Evolutionary conservation across 2,329 filamentous ascomycete genomes (phyloP).

Genomic region (Aspergillus awamori): DNA sequence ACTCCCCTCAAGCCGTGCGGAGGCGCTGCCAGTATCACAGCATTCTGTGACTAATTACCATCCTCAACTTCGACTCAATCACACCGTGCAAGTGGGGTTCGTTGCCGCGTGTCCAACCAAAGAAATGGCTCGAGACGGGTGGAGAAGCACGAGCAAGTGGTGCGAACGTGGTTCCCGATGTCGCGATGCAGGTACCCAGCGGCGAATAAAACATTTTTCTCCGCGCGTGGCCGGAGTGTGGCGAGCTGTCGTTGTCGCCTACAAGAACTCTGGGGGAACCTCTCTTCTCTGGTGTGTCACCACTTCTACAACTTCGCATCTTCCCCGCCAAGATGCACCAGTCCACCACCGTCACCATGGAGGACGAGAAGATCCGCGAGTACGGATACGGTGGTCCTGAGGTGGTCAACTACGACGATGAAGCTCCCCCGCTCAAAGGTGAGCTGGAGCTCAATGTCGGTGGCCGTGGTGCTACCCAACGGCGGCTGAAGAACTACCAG

Average conservation of each 20-base stretch:
- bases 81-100: not conserved
- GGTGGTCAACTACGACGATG: slow-evolving; percentile 12
- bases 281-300: not conserved
- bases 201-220: slow-evolving; percentile 7
- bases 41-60: slow-evolving; percentile 6
- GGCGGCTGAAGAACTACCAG: slow-evolving; percentile 39
- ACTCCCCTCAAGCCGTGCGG: not conserved
- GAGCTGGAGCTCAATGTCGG: slow-evolving; percentile 38
- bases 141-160: slow-evolving; percentile 1
- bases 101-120: not conserved
- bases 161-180: slow-evolving; percentile 9
- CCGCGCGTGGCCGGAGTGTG: slow-evolving; percentile 1
- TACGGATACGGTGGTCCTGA: slow-evolving; percentile 3
- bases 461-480: slow-evolving; percentile 36
- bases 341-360: not conserved
- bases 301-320: not conserved
- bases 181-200: slow-evolving; percentile 9
- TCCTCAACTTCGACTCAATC: not conserved
- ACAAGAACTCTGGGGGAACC: not conserved
- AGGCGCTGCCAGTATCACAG: not conserved
- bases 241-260: not conserved
- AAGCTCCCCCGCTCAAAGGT: slow-evolving; percentile 22
- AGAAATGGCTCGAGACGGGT: not conserved
- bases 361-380: slow-evolving; percentile 7
- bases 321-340: slow-evolving; percentile 6